Evolutionary conservation across 1,139 yeast genomes (phyloP), one percentile per base, ranked within the genome.

Genomic region (Protomyces macrosporus): DNA sequence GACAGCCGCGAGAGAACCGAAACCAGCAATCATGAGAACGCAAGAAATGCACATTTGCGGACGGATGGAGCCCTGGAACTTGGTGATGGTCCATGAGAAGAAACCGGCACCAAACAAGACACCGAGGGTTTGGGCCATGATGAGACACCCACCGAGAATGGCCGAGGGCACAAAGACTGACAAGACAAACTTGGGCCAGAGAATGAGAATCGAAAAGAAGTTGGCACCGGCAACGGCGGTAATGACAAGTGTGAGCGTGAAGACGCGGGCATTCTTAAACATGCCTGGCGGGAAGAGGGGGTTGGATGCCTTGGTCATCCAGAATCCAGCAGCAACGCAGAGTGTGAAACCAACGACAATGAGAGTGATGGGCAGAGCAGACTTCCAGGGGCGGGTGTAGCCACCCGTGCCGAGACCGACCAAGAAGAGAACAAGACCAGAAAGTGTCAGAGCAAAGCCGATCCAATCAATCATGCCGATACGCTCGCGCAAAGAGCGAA

Each of bases 331-430:
- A 6, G 53, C 35, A n/a, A 51, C 52, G 12, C 53, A 55, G 33
- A 58, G 52, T 14, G 34, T n/a, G 12, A 58, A 51, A 10, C 62
- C 62, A n/a, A 58, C 56, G 23, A 58, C 45, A 16, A 58, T 45
- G 35, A 55, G 62, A 32, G 53, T 55, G 36, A 58, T 58, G 1
- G 62, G 42, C 36, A 39, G 56, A n/a, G 62, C 62, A 12, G 55
- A 52, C 16, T 51, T 58, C 62, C 62, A 58, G 2, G 62, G 62
- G 4, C 52, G 35, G 0, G 56, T 50, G 36, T 58, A 58, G 35
- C 62, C 62, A 9, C 62, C 62, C 10, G 56, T 52, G n/a, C 62
- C 62, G 42, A 58, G 53, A n/a, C 62, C 62, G 52, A 52, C 53
- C 5, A 58, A 42, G 53, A 58, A 58, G 14, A 58, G 53, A 14